phyloP scores from a whole-genome alignment of 441 rosid species.

The Erodium chrysanthum region DNA sequence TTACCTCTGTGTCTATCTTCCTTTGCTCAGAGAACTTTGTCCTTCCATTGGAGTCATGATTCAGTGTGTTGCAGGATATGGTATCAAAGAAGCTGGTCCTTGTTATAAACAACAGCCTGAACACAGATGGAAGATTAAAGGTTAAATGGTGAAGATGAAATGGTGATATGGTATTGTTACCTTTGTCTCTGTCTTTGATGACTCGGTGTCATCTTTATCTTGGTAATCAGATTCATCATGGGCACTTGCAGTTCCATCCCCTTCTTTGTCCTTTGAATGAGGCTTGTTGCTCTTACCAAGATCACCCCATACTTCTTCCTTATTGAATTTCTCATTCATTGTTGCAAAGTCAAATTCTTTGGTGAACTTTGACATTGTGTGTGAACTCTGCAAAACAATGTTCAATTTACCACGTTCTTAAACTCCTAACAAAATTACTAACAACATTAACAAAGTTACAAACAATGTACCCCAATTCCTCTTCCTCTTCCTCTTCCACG shows the following conservation, averaged over 20 bases:
- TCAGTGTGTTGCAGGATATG: slow-evolving; percentile 46
- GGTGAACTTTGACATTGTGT: slow-evolving; percentile 48
- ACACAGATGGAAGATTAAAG: slow-evolving; percentile 12
- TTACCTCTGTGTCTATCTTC: slow-evolving; percentile 78
- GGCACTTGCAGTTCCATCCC: slow-evolving; percentile 30
- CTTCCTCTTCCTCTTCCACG: slow-evolving; percentile 38
- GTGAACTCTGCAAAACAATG: slow-evolving; percentile 42
- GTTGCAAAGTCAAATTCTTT: slow-evolving; percentile 87
- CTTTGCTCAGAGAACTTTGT: slow-evolving; percentile 68
- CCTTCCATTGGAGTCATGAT: slow-evolving; percentile 49
- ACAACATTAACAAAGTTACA: too few relatives aligned
- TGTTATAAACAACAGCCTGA: slow-evolving; percentile 43
- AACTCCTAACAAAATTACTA: too few relatives aligned
- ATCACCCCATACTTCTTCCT: slow-evolving; percentile 51
- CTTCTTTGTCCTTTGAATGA: slow-evolving; percentile 33
- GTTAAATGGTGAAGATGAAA: not conserved
- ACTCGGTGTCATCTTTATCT: slow-evolving; percentile 38
- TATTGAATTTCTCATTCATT: slow-evolving; percentile 57
- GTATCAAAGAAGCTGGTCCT: slow-evolving; percentile 85
- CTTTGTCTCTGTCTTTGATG: slow-evolving; percentile 35
- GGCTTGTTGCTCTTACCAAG: slow-evolving; percentile 59
- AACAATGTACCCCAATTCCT: slow-evolving; percentile 30
- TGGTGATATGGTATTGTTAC: slow-evolving; percentile 17
- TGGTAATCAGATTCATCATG: slow-evolving; percentile 45
- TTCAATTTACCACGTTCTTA: not conserved